Conservation (phyloP, 495 filamentous ascomycete genomes). For the Penicillium fimorum region DNA sequence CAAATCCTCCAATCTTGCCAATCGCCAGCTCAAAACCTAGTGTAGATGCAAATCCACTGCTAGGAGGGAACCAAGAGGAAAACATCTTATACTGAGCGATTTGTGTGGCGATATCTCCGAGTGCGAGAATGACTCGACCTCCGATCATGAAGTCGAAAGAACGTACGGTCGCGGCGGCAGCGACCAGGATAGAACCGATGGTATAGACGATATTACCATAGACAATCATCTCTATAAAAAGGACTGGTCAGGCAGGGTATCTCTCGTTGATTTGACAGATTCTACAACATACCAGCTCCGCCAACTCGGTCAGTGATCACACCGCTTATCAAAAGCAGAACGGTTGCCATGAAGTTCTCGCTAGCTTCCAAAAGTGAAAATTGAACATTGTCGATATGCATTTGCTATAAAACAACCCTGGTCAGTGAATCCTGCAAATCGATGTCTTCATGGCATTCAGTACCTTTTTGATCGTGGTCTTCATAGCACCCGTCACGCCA, state of each 20-base stretch:
- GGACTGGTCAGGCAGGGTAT: not conserved
- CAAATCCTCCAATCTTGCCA: slow-evolving; percentile 41
- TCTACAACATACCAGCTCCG: slow-evolving; percentile 35
- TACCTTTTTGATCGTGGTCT: slow-evolving; percentile 47
- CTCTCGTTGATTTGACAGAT: not conserved
- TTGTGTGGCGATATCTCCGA: slow-evolving; percentile 49
- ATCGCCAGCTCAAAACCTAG: slow-evolving; percentile 43
- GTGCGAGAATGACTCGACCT: slow-evolving; percentile 39
- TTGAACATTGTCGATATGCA: slow-evolving; percentile 43
- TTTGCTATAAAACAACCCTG: slow-evolving; percentile 19
- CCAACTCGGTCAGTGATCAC: slow-evolving; percentile 45
- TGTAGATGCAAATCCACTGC: slow-evolving; percentile 46
- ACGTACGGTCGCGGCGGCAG: slow-evolving; percentile 39
- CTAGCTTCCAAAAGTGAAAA: slow-evolving; percentile 46
- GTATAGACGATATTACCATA: slow-evolving; percentile 47
- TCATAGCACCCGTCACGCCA: slow-evolving; percentile 46
- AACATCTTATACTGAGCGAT: slow-evolving; percentile 51
- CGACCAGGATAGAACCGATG: slow-evolving; percentile 46
- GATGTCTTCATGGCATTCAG: not conserved
- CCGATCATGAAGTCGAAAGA: slow-evolving; percentile 48
- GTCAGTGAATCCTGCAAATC: not conserved
- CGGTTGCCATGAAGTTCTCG: slow-evolving; percentile 48
- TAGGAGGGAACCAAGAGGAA: slow-evolving; percentile 49
- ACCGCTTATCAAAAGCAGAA: slow-evolving; percentile 43
- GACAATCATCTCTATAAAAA: slow-evolving; percentile 40